Conservation (phyloP, 345 rosid species). For the Orychophragmus violaceus region DNA sequence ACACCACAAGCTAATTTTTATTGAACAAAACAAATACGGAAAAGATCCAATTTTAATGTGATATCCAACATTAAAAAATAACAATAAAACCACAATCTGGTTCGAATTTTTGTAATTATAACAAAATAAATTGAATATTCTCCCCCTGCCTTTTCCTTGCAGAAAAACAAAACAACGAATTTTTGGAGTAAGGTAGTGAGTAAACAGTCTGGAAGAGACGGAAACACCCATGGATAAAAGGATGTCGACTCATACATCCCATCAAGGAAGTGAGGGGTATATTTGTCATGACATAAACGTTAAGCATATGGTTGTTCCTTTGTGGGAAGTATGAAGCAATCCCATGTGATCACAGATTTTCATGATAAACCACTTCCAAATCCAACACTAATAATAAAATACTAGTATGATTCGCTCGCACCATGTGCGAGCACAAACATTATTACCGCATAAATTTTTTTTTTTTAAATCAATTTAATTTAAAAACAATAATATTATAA, state of each 20-base stretch:
- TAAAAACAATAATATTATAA: too few relatives aligned
- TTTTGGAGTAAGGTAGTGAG: background rate
- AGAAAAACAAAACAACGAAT: background rate
- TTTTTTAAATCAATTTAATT: too few relatives aligned
- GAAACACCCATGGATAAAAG: background rate
- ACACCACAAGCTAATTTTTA: background rate
- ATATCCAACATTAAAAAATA: background rate
- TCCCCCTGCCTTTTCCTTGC: background rate
- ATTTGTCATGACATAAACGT: constrained; percentile 16
- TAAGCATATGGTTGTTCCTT: constrained; percentile 28
- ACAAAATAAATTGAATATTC: background rate
- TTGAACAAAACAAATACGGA: background rate
- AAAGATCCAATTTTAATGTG: background rate
- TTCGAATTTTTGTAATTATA: background rate
- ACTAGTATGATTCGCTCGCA: too few relatives aligned
- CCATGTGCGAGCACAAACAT: too few relatives aligned
- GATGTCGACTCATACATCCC: constrained; percentile 21
- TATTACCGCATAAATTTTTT: too few relatives aligned
- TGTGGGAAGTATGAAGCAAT: constrained; percentile 29
- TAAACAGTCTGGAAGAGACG: background rate
- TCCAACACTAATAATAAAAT: too few relatives aligned
- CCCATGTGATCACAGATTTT: constrained; percentile 29
- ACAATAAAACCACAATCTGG: background rate
- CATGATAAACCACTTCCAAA: constrained; percentile 23
- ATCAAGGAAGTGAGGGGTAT: constrained; percentile 24